Percentiles rank a stretch among this genome's conserved stretches.
phyloP scores from a whole-genome alignment of 2,329 filamentous ascomycete genomes.

The Moelleriella libera region DNA sequence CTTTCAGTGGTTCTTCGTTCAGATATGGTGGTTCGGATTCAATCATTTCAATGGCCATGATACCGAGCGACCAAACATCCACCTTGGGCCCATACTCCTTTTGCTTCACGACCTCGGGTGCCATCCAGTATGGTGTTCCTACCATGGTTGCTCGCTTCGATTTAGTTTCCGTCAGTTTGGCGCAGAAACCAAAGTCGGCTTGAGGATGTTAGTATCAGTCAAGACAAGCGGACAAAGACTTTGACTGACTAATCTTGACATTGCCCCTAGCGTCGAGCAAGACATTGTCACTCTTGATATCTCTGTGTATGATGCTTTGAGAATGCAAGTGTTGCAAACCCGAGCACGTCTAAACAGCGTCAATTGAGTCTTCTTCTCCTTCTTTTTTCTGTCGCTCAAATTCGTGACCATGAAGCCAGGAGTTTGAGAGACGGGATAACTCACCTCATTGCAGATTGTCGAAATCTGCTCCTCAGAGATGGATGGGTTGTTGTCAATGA shows the following conservation, averaged over 20 bases:
- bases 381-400: too few species aligned
- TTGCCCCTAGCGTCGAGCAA: conserved; percentile 86
- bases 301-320: conserved; percentile 95
- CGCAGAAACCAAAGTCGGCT: conserved; percentile 99
- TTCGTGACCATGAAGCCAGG: neutral
- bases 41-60: conserved; percentile 99
- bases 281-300: conserved; percentile 99
- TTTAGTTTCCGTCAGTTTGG: conserved; percentile 93
- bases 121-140: conserved; percentile 99
- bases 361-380: too few species aligned
- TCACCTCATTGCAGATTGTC: conserved; percentile 89
- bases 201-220: conserved; percentile 16
- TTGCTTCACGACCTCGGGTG: conserved; percentile 96
- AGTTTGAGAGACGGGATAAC: conserved; percentile 10
- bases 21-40: conserved; percentile 96
- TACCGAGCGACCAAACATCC: conserved; percentile 96
- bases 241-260: conserved; percentile 82
- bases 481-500: conserved; percentile 92
- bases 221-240: neutral
- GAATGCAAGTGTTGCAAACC: conserved; percentile 88
- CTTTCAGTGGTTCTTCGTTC: conserved; percentile 95
- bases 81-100: conserved; percentile 98
- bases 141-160: conserved; percentile 98
- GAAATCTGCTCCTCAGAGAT: conserved; percentile 97
- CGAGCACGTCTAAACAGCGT: conserved; percentile 52